phyloP scores from a whole-genome alignment of 2,329 filamentous ascomycete genomes.

The Neoascochyta sp. region DNA sequence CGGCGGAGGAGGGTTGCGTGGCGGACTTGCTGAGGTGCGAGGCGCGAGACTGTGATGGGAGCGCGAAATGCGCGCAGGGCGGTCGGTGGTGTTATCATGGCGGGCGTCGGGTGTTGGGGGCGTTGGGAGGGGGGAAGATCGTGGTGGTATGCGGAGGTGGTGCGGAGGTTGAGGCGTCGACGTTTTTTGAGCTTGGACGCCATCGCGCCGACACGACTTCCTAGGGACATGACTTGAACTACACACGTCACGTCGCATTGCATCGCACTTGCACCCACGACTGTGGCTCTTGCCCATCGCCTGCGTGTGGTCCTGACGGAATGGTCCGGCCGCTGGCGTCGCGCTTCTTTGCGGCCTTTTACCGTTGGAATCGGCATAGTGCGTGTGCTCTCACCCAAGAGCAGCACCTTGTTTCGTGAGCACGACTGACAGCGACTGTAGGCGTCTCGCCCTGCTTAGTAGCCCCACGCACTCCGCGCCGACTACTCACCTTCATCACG shows the following conservation, averaged over 20 bases:
- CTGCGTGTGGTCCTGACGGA: conserved; percentile 10
- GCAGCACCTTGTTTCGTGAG: too few species aligned
- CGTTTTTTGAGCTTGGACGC: too few species aligned
- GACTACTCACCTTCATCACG: too few species aligned
- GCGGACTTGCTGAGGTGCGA: conserved; percentile 56
- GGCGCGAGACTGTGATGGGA: conserved; percentile 19
- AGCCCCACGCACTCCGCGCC: too few species aligned
- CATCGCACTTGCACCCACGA: too few species aligned
- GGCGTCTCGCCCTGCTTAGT: too few species aligned
- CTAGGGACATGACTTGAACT: too few species aligned
- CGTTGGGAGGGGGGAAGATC: conserved; percentile 1
- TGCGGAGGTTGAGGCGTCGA: conserved; percentile 26
- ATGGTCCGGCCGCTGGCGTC: too few species aligned
- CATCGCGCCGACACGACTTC: too few species aligned
- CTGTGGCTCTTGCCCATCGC: conserved; percentile 10
- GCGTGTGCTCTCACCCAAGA: too few species aligned
- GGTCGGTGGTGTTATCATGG: conserved; percentile 30
- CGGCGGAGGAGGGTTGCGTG: conserved; percentile 82
- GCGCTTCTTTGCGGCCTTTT: conserved; percentile 46
- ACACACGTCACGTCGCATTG: too few species aligned
- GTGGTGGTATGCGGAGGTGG: conserved; percentile 6
- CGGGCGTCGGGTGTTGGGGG: conserved; percentile 23
- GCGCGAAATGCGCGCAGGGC: conserved; percentile 31
- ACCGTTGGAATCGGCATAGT: conserved; percentile 40
- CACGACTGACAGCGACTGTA: too few species aligned